phyloP scores from a whole-genome alignment of 202 grass and related monocot species.

The Sporobolus alterniflorus region DNA sequence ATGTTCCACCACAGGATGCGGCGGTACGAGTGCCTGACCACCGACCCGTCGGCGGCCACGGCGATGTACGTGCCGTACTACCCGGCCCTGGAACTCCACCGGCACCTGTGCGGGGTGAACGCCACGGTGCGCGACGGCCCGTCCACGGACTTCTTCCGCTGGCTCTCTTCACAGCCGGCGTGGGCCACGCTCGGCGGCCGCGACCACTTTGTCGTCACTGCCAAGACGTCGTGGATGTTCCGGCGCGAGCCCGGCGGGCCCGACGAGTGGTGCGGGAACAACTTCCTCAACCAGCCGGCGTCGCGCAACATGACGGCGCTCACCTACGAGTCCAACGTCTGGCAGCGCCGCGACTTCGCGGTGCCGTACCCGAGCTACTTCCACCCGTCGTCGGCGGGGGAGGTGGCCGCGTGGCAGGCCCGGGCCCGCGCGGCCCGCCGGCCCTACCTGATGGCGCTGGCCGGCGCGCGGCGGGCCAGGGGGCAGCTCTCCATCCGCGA shows the following conservation, averaged over 20 bases:
- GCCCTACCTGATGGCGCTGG: conserved; percentile 51
- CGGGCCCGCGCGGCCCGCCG: neutral
- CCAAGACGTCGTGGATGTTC: conserved; percentile 55
- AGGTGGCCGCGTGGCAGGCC: conserved; percentile 50
- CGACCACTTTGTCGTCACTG: conserved; percentile 51
- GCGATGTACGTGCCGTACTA: conserved; percentile 63
- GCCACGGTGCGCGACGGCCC: conserved; percentile 1
- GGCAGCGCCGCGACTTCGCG: conserved; percentile 54
- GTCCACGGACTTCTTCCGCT: conserved; percentile 31
- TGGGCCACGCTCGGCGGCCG: conserved; percentile 34
- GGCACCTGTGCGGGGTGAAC: conserved; percentile 44
- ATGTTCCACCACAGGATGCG: conserved; percentile 75
- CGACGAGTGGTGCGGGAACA: conserved; percentile 38
- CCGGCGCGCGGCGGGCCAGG: conserved; percentile 31
- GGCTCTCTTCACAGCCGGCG: conserved; percentile 35
- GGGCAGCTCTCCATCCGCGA: conserved; percentile 42
- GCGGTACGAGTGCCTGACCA: conserved; percentile 60
- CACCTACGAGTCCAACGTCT: conserved; percentile 53
- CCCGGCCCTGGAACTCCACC: conserved; percentile 46
- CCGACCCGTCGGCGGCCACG: conserved; percentile 13
- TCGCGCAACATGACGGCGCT: conserved; percentile 46
- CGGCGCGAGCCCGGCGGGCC: neutral
- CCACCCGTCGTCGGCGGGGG: conserved; percentile 48
- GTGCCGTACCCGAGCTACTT: conserved; percentile 75
- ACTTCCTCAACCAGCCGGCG: conserved; percentile 44